phyloP scores from a whole-genome alignment of 208 protist species.

The Leishmania braziliensis region DNA sequence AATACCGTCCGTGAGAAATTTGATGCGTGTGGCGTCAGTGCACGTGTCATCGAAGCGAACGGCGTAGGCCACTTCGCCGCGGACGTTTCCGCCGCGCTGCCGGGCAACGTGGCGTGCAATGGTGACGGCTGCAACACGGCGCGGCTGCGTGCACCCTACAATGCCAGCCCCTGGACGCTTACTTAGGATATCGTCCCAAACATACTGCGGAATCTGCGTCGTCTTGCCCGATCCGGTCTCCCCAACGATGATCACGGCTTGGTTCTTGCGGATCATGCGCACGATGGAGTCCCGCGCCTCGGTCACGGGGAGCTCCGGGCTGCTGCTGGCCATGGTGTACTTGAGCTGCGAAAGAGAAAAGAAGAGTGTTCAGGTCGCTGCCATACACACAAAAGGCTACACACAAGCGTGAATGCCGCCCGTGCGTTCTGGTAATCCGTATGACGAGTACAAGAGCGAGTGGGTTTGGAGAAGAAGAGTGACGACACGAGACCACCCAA shows the following conservation, averaged over 20 bases:
- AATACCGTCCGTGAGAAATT: conserved; percentile 98
- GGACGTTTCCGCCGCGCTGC: conserved; percentile 82
- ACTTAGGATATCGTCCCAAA: conserved; percentile 86
- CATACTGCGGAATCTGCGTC: conserved; percentile 95
- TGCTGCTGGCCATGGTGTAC: conserved; percentile 19
- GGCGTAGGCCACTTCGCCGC: conserved; percentile 92
- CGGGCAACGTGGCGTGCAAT: conserved; percentile 94
- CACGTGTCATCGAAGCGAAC: conserved; percentile 96
- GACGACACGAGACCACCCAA: neutral
- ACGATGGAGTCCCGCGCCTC: conserved; percentile 83
- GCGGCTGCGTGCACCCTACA: conserved; percentile 96
- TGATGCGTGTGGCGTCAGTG: conserved; percentile 83
- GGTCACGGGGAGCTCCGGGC: conserved; percentile 57
- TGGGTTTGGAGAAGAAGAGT: neutral
- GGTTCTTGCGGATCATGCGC: conserved; percentile 78
- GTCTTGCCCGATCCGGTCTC: conserved; percentile 95
- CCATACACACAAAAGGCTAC: neutral
- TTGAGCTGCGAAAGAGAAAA: neutral
- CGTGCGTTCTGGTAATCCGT: neutral
- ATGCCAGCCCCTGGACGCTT: conserved; percentile 45
- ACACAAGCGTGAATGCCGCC: neutral
- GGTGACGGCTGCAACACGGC: conserved; percentile 96
- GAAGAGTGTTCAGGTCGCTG: neutral
- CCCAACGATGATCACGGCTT: conserved; percentile 91
- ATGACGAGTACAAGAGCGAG: neutral